phyloP scores from a whole-genome alignment of 768 basidiomycete species.

The Lactifluus hygrophoroides region DNA sequence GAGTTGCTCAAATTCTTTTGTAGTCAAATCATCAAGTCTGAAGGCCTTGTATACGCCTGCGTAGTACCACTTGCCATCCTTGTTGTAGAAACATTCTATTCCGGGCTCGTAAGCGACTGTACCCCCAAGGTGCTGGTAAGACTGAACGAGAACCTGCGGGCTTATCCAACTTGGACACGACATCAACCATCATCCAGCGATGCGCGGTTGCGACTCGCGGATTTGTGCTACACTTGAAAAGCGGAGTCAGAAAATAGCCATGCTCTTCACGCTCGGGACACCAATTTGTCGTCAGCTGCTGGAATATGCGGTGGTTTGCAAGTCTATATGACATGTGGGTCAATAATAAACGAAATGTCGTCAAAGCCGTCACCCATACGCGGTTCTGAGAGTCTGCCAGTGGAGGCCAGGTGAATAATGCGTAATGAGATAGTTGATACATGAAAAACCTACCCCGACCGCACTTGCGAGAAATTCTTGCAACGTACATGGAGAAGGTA shows the following conservation, averaged over 20 bases:
- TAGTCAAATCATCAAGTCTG: conserved; percentile 52
- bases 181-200: conserved; percentile 61
- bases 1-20: conserved; percentile 61
- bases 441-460: conserved; percentile 40
- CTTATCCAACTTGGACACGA: conserved; percentile 47
- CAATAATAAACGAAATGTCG: not conserved
- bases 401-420: conserved; percentile 5
- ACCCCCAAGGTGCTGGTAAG: not conserved
- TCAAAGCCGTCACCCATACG: conserved; percentile 34
- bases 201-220: conserved; percentile 70
- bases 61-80: conserved; percentile 76
- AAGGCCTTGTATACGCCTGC: conserved; percentile 71
- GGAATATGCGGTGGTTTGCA: conserved; percentile 56
- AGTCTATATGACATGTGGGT: conserved; percentile 35
- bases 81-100: conserved; percentile 74
- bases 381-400: conserved; percentile 51
- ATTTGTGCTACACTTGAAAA: conserved; percentile 74
- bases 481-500: conserved; percentile 54
- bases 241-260: conserved; percentile 64
- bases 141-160: conserved; percentile 44
- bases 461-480: conserved; percentile 60
- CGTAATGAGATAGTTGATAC: conserved; percentile 3
- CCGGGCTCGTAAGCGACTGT: not conserved
- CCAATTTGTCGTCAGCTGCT: conserved; percentile 64
- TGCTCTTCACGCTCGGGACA: conserved; percentile 79